Conservation (phyloP, 768 basidiomycete genomes). For the Kwoniella sp. region DNA sequence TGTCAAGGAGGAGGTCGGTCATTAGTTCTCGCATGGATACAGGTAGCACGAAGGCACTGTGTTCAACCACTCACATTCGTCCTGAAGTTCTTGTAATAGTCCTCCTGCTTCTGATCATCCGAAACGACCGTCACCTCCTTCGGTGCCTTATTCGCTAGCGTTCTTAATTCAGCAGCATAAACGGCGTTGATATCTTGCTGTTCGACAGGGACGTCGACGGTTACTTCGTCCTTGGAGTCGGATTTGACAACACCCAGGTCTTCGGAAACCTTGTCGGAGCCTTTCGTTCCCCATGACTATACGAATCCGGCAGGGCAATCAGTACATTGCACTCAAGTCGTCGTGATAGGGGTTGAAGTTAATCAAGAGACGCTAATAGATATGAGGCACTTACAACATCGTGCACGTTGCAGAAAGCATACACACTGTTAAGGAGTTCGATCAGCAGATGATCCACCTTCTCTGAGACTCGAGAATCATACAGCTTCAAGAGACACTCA, state of each 20-base stretch:
- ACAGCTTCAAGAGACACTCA: too few relatives aligned
- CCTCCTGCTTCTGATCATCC: slow-evolving; percentile 53
- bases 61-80: slow-evolving; percentile 66
- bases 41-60: background rate
- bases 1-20: slow-evolving; percentile 31
- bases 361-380: too few relatives aligned
- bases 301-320: background rate
- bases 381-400: slow-evolving; percentile 54
- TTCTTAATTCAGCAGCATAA: slow-evolving; percentile 87
- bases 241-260: slow-evolving; percentile 81
- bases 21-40: slow-evolving; percentile 16
- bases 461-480: too few relatives aligned
- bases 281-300: slow-evolving; percentile 90
- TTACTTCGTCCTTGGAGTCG: slow-evolving; percentile 75
- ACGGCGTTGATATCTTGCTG: slow-evolving; percentile 68
- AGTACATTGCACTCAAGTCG: background rate
- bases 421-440: slow-evolving; percentile 60
- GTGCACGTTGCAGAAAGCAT: slow-evolving; percentile 58
- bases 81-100: slow-evolving; percentile 66
- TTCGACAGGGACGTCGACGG: slow-evolving; percentile 79
- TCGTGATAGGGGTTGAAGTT: too few relatives aligned
- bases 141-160: slow-evolving; percentile 74
- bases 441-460: background rate
- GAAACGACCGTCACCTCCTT: slow-evolving; percentile 64
- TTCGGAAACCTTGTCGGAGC: slow-evolving; percentile 79